Base-by-base conservation (phyloP, 495 filamentous ascomycete genomes). In the Pyrenula aspistea region DNA sequence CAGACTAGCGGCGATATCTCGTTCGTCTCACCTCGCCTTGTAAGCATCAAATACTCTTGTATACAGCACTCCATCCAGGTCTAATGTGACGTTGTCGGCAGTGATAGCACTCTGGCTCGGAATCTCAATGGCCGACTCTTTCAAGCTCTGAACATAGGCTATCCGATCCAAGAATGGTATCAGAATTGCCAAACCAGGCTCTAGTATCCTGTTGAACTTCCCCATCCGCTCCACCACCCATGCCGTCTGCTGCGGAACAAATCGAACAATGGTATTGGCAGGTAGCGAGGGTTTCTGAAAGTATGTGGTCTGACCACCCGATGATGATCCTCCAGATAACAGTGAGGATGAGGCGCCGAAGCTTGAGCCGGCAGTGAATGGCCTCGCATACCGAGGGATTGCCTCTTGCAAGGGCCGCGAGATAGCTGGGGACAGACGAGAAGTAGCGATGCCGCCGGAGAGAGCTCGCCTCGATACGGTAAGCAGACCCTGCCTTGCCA, bases 171-270 rank as follows among this genome's bases (percentile, higher is more conserved):
- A 61, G 62, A 98, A 88, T 0, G 93, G 93, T 25, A 93, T 77
- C 59, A 98, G 72, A 61, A 98, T 81, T 3, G 94, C 90, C 47
- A 98, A 73, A 55, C 93, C 93, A 0, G 93, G 93, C 59, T 96
- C 79, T 53, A 98, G 71, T 60, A 97, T 96, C 22, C 89, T 79
- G 72, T 89, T 82, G 76, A 93, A 98, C 67, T 91, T 92, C 53
- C 93, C 93, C 93, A 98, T 98, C 59, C 93, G 89, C 74, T 98
- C 94, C 47, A 98, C 93, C 57, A 98, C 90, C 94, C 94, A 98
- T 74, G 93, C 94, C 56, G 92, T 96, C 75, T 97, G 93, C 71
- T 98, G 94, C 10, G 94, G 93, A 24, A 98, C 94, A 75, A 98
- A 98, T 56, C 91, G 89, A 60, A 98, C 79, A 61, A 98, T 77